A percentile compares a stretch with the other conserved stretches of the same genome.
Evolutionary conservation across 2,329 filamentous ascomycete species (phyloP).

Genomic region (Aspergillus floridensis): DNA sequence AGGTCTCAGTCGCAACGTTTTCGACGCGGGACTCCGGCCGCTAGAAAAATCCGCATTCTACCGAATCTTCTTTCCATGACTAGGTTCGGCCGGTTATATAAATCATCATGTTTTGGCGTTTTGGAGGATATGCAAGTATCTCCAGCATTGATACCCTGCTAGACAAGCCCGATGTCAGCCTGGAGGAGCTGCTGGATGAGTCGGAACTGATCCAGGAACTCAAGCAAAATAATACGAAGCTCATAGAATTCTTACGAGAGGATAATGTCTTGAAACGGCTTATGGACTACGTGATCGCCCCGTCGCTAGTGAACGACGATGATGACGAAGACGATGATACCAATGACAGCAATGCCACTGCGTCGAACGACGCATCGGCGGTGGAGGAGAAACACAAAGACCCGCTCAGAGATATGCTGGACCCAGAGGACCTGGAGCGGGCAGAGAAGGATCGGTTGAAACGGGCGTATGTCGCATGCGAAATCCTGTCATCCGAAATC

Average conservation of each 20-base stretch:
- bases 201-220: slow-evolving; percentile 95
- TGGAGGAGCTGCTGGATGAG: slow-evolving; percentile 95
- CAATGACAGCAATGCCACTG: slow-evolving; percentile 39
- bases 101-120: slow-evolving; percentile 97
- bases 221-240: slow-evolving; percentile 96
- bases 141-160: slow-evolving; percentile 95
- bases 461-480: slow-evolving; percentile 89
- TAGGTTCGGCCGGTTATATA: slow-evolving; percentile 35
- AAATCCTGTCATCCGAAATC: slow-evolving; percentile 90
- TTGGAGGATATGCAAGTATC: slow-evolving; percentile 97
- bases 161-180: slow-evolving; percentile 88
- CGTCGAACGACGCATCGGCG: slow-evolving; percentile 23
- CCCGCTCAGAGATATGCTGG: slow-evolving; percentile 34
- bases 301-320: slow-evolving; percentile 55
- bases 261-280: slow-evolving; percentile 80
- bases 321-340: slow-evolving; percentile 54
- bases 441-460: slow-evolving; percentile 87
- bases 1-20: slow-evolving; percentile 27
- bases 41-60: slow-evolving; percentile 20
- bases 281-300: slow-evolving; percentile 86
- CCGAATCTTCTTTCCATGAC: slow-evolving; percentile 34
- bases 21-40: slow-evolving; percentile 22
- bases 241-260: slow-evolving; percentile 92
- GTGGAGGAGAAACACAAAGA: slow-evolving; percentile 41
- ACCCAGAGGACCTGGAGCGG: slow-evolving; percentile 60